These are phyloP conservation scores for Gamsiella multidivaricata DNA, from an alignment of 192 early-diverging fungal genomes.

Conservation along the genomic window DNA sequence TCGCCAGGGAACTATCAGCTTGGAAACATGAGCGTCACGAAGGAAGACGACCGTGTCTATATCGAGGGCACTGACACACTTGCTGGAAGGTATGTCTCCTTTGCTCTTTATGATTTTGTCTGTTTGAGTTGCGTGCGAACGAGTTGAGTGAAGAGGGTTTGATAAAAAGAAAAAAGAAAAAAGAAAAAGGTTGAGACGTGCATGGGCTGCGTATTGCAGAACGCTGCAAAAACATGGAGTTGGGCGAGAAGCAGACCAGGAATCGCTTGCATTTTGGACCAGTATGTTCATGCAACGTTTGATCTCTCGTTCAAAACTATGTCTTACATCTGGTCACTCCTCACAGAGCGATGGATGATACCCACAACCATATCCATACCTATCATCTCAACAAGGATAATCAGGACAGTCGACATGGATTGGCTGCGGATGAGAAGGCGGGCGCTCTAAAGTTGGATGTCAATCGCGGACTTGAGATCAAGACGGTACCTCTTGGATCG, in stretches of 20 bases:
- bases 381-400: not conserved
- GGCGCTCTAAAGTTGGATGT: not conserved
- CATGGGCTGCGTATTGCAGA: not conserved
- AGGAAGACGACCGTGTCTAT: constrained; percentile 30
- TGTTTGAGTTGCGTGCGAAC: no score
- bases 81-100: constrained; percentile 38
- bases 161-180: no score
- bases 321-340: not conserved
- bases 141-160: no score
- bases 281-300: constrained; percentile 28
- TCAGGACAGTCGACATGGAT: not conserved
- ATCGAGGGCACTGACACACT: constrained; percentile 21
- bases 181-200: not conserved
- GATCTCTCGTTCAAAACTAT: constrained; percentile 25
- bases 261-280: not conserved
- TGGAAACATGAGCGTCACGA: constrained; percentile 44
- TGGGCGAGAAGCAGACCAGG: not conserved
- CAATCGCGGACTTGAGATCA: not conserved
- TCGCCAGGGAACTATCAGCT: constrained; percentile 60
- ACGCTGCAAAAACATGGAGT: not conserved
- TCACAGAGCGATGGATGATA: constrained; percentile 15
- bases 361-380: not conserved
- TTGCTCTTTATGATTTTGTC: no score
- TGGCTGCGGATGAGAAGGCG: not conserved
- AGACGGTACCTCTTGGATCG: not conserved